Base-by-base conservation (phyloP, 176 grass and related monocot genomes). In the Eleusine coracana region DNA sequence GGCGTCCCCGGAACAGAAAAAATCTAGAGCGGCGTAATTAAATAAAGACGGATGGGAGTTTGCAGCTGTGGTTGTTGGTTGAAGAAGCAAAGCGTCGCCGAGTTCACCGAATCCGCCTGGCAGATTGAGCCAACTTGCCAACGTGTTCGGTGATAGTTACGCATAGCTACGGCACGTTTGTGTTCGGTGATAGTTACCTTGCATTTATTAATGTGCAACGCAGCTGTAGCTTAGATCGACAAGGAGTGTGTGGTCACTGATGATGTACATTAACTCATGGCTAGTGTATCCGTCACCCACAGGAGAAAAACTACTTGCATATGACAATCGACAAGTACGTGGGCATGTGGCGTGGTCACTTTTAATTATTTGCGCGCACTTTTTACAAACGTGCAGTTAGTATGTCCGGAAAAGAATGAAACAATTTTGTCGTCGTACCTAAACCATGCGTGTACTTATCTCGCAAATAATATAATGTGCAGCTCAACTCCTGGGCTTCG, bases 401-500 rank as follows among this genome's bases (percentile, higher is more conserved):
- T 31, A 17, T n/a, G 76, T 17, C 37, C 8, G 60, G 60, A 31
- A 62, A 62, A 4, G 15, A 17, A 65, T 21, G 75, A 1, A 48
- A 46, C 20, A 48, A 46, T 29, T 46, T 42, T 25, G 25, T 25
- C 12, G 3, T 62, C 21, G 25, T 25, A 25, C 25, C 25, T 25
- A 25, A 25, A 25, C 25, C 25, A 25, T 25, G 25, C 25, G 25
- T 0, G 25, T 25, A 25, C 25, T 25, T 25, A 25, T 50, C 46
- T 69, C 40, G 15, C 51, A 16, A 49, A 62, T 59, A 17, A 44
- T 10, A 62, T 59, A 17, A 44, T 10, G 39, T 6, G 20, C 80
- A 99, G 97, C 97, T 78, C 81, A 91, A 80, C 97, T 87, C 1
- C 80, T 99, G 78, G 97, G 97, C 6, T 96, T 99, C 76, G 83